phyloP scores from a whole-genome alignment of 139 green algal genomes.

The Chlamydomonas sphaeroides region DNA sequence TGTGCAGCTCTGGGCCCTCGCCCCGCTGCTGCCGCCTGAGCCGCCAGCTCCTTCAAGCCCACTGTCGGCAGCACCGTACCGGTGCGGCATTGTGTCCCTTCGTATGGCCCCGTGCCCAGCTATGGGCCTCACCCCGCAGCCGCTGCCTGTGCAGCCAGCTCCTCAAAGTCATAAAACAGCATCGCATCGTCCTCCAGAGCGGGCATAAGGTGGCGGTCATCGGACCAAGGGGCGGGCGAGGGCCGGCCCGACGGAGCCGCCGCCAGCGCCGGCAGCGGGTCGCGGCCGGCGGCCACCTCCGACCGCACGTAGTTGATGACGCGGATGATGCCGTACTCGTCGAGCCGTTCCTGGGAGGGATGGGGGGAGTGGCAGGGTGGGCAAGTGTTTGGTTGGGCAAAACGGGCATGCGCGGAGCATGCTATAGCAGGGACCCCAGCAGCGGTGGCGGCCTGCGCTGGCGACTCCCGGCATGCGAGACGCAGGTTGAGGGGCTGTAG shows the following conservation, averaged over 20 bases:
- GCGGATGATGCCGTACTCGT: constrained; percentile 81
- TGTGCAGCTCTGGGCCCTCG: not conserved
- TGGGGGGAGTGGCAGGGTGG: not conserved
- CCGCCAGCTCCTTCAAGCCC: constrained; percentile 72
- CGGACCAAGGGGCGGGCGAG: constrained; percentile 52
- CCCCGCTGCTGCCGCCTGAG: not conserved
- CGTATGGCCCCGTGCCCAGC: too few species aligned
- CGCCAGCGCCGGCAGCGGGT: constrained; percentile 58
- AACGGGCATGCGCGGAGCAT: too few species aligned
- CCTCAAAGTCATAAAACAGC: constrained; percentile 82
- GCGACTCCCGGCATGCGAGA: too few species aligned
- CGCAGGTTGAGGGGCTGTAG: too few species aligned
- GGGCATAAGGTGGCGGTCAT: constrained; percentile 76
- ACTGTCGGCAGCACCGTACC: too few species aligned
- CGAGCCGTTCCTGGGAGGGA: constrained; percentile 54
- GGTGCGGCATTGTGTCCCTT: too few species aligned
- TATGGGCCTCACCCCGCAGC: not conserved
- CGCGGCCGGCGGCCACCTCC: constrained; percentile 57
- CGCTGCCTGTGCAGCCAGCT: constrained; percentile 20
- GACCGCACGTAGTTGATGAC: constrained; percentile 86
- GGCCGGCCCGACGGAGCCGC: not conserved
- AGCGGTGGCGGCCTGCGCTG: too few species aligned
- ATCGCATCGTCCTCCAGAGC: constrained; percentile 79
- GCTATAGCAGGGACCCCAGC: too few species aligned
- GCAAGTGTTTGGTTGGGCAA: too few species aligned